Percentiles rank a stretch among this genome's conserved stretches.
These are phyloP conservation scores for Yamadazyma membranifaciens DNA, from an alignment of 1,139 yeast species.

Conservation along the genomic window DNA sequence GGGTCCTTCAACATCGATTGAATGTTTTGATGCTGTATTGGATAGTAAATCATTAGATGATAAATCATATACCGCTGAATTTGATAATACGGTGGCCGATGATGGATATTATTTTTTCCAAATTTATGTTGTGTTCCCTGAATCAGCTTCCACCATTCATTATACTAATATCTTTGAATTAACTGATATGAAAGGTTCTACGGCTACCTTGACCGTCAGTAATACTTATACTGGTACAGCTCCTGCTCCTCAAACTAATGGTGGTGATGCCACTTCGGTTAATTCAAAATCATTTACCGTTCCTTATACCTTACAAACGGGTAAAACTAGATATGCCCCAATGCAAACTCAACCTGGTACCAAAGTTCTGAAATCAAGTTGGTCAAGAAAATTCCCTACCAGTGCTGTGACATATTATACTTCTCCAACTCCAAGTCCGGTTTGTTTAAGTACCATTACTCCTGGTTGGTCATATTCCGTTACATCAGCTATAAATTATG, in stretches of 20 bases:
- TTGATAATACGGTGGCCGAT: constrained; percentile 46
- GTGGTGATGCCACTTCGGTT: constrained; percentile 26
- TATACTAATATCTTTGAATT: constrained; percentile 68
- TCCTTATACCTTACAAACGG: constrained; percentile 75
- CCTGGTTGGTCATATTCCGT: constrained; percentile 81
- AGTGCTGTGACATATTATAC: constrained; percentile 64
- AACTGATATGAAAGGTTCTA: constrained; percentile 67
- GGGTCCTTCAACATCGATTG: constrained; percentile 54
- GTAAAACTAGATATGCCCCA: constrained; percentile 75
- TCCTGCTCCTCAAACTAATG: constrained; percentile 28
- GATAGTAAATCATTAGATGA: constrained; percentile 18
- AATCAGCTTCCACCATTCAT: constrained; percentile 60
- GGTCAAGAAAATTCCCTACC: constrained; percentile 63
- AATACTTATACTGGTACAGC: constrained; percentile 28
- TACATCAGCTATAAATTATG: constrained; percentile 63
- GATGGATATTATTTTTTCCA: constrained; percentile 74
- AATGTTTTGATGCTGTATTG: constrained; percentile 37
- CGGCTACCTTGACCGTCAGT: constrained; percentile 23
- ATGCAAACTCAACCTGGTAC: constrained; percentile 83
- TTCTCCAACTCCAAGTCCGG: constrained; percentile 41
- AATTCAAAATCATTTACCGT: constrained; percentile 40
- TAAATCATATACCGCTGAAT: constrained; percentile 34
- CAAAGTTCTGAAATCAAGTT: constrained; percentile 60
- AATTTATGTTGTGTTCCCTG: constrained; percentile 42
- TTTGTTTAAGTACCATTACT: constrained; percentile 61